Base-by-base conservation (phyloP, 1,139 yeast species). In the Geotrichum australiense region DNA sequence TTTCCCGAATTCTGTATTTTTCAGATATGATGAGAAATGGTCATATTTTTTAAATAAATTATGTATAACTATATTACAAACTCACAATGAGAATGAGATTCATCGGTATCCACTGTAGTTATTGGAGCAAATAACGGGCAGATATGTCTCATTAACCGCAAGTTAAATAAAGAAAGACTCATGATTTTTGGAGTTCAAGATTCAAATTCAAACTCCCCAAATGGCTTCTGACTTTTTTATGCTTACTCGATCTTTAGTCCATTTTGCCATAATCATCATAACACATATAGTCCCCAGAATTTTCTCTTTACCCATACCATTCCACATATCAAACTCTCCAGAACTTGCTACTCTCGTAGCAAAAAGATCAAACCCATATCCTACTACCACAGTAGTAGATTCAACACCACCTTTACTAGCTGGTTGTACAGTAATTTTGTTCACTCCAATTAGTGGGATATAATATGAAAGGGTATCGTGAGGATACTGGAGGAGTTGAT, bases 331-430 rank as follows among this genome's bases (percentile, higher is more conserved):
- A 63, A 85, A 89, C 39, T 87, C 84, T 42, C 75, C 74, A 0
- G 96, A 85, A 1, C 97, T 96, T 42, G 83, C 75, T 18, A 83
- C 69, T 41, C 78, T 68, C 0, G 93, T 80, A 57, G 89, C 84
- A 64, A 83, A 89, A 16, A 82, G 62, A 57, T 85, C 94, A 3
- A 53, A 44, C 27, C 85, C 86, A 41, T 73, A 65, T 19, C 76
- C 72, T 50, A 93, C 80, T 1, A 87, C 73, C 27, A 83, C 69
- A 2, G 81, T 69, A 0, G 97, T 86, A 1, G 94, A 83, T 61
- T 91, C 98, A 45, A 86, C 66, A 5, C 30, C 30, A 15, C 30
- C 30, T 3, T 22, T 14, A 11, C 21, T 20, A 18, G 33, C 26
- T 11, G 25, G 25, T 20, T 31, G 35, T 14, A 15, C 7, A 10